phyloP scores from a whole-genome alignment of 164 flowering plant species.

The Cinnamomum micranthum region DNA sequence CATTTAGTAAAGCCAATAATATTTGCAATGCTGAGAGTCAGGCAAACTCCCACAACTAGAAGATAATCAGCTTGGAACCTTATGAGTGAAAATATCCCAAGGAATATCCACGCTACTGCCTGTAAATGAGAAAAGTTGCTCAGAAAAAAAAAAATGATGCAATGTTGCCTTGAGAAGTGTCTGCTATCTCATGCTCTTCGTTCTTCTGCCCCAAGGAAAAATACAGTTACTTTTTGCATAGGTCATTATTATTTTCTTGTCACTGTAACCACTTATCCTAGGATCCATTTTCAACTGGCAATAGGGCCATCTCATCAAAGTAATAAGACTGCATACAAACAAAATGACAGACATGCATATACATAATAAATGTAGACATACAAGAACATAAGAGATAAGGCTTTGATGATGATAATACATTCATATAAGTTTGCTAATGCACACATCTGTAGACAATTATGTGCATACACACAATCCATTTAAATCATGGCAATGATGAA shows the following conservation, averaged over 20 bases:
- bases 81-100: constrained; percentile 86
- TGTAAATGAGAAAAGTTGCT: constrained; percentile 18
- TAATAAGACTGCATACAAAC: neutral
- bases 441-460: too few relatives aligned
- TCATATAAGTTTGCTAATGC: too few relatives aligned
- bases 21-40: constrained; percentile 87
- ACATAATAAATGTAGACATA: neutral
- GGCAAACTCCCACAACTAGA: constrained; percentile 86
- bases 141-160: neutral
- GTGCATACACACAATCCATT: too few relatives aligned
- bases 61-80: constrained; percentile 93
- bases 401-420: too few relatives aligned
- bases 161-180: neutral
- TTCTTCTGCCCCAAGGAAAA: neutral
- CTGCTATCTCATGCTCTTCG: neutral
- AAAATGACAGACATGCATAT: neutral
- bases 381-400: too few relatives aligned
- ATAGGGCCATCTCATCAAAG: neutral
- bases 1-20: constrained; percentile 94
- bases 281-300: neutral
- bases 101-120: constrained; percentile 85
- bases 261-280: neutral
- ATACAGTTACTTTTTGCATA: neutral
- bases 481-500: too few relatives aligned
- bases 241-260: neutral